Percentiles rank a stretch among this genome's conserved stretches.
Evolutionary conservation across 768 basidiomycete genomes (phyloP).

Genomic region (Pholiota molesta): DNA sequence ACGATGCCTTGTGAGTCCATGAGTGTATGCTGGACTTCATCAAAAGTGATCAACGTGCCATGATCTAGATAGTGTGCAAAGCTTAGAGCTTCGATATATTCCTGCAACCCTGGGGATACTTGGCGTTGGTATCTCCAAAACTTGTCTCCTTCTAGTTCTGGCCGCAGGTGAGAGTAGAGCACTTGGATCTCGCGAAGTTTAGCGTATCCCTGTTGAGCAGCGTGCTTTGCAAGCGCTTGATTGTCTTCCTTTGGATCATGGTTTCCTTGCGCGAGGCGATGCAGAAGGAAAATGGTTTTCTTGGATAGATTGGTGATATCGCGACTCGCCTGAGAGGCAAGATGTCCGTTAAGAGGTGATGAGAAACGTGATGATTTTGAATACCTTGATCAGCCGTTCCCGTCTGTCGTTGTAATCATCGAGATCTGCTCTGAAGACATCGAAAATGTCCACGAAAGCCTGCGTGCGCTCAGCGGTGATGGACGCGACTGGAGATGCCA

Average conservation of each 20-base stretch:
- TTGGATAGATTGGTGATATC: slow-evolving; percentile 93
- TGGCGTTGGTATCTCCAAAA: slow-evolving; percentile 82
- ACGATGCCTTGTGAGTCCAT: slow-evolving; percentile 64
- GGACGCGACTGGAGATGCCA: slow-evolving; percentile 12
- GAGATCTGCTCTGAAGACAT: slow-evolving; percentile 67
- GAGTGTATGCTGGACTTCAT: slow-evolving; percentile 67
- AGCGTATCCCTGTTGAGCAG: slow-evolving; percentile 52
- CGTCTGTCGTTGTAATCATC: slow-evolving; percentile 87
- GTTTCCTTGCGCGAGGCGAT: slow-evolving; percentile 58
- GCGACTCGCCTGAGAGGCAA: slow-evolving; percentile 61
- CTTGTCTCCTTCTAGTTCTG: slow-evolving; percentile 64
- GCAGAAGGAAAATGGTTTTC: slow-evolving; percentile 91
- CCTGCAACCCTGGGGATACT: slow-evolving; percentile 84
- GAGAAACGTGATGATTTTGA: not conserved
- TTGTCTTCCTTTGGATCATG: slow-evolving; percentile 28
- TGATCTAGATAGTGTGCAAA: slow-evolving; percentile 86
- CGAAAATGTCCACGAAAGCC: slow-evolving; percentile 41
- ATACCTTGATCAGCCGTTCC: slow-evolving; percentile 89
- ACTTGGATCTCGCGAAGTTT: slow-evolving; percentile 70
- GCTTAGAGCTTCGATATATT: slow-evolving; percentile 93
- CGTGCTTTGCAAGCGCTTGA: slow-evolving; percentile 36
- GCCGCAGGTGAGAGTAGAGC: slow-evolving; percentile 63
- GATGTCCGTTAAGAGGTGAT: slow-evolving; percentile 2
- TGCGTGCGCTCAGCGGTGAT: slow-evolving; percentile 20
- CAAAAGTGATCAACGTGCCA: slow-evolving; percentile 65